phyloP scores from a whole-genome alignment of 805 yeast species.

The Kockiozyma suomiensis region DNA sequence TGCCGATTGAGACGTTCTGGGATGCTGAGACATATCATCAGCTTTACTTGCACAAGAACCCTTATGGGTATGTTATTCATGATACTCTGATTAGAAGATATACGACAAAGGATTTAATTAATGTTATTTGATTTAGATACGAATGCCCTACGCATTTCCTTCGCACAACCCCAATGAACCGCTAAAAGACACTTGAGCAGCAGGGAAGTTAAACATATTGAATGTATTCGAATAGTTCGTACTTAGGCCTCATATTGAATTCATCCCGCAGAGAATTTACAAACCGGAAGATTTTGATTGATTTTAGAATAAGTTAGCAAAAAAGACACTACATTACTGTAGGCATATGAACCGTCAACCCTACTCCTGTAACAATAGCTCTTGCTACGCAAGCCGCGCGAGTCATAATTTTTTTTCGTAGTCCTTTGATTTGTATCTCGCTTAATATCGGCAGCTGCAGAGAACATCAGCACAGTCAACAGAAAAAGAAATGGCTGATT shows the following conservation, averaged over 20 bases:
- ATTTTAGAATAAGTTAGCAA: no score
- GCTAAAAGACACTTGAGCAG: not conserved
- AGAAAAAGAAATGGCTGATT: not conserved
- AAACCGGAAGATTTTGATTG: no score
- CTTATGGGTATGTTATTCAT: slow-evolving; percentile 57
- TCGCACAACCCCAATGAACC: slow-evolving; percentile 50
- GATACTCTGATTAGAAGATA: not conserved
- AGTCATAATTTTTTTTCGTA: slow-evolving; percentile 3
- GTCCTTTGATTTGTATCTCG: not conserved
- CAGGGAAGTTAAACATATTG: no score
- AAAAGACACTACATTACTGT: no score
- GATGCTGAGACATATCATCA: slow-evolving; percentile 98
- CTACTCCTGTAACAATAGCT: no score
- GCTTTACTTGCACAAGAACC: slow-evolving; percentile 73
- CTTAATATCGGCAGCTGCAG: no score
- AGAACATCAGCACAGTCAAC: no score
- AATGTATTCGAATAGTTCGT: no score
- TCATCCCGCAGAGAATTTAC: no score
- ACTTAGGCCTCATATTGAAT: no score
- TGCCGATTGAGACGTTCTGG: slow-evolving; percentile 68
- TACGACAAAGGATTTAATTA: not conserved
- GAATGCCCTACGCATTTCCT: slow-evolving; percentile 87
- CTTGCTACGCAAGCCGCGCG: slow-evolving; percentile 1
- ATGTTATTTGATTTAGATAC: slow-evolving; percentile 41
- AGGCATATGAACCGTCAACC: no score